phyloP scores from a whole-genome alignment of 2,329 filamentous ascomycete species.

The Calonectria hawksworthii region DNA sequence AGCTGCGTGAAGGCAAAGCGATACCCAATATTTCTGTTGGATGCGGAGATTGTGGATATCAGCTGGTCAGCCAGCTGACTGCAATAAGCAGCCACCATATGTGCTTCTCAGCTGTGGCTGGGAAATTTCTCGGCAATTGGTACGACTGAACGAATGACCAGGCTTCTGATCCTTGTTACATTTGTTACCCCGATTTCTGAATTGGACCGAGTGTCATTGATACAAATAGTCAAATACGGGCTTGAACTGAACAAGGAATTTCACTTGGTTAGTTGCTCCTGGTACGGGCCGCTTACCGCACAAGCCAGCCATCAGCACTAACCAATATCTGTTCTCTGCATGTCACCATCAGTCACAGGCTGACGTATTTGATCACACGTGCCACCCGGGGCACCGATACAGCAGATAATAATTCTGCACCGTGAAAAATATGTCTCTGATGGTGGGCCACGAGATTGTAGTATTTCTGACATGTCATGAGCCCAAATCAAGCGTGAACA shows the following conservation, averaged over 20 bases:
- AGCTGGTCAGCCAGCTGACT: neutral
- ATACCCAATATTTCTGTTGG: neutral
- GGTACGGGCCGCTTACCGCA: neutral
- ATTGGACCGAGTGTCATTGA: neutral
- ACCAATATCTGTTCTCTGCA: neutral
- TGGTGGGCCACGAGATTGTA: neutral
- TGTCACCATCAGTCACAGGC: neutral
- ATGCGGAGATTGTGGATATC: neutral
- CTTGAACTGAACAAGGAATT: neutral
- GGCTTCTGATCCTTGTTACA: neutral
- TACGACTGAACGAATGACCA: neutral
- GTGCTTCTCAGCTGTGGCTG: neutral
- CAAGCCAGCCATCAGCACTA: neutral
- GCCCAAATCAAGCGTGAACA: neutral
- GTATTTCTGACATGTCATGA: neutral
- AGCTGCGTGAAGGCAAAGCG: neutral
- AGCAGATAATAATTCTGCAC: neutral
- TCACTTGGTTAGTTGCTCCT: neutral
- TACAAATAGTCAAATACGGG: neutral
- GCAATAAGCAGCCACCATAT: neutral
- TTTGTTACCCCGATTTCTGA: neutral
- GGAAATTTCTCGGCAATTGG: neutral
- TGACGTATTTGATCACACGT: neutral
- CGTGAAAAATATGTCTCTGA: neutral
- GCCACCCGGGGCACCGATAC: too few relatives aligned